phyloP scores from a whole-genome alignment of 805 yeast genomes.

The Candida nemodendra region DNA sequence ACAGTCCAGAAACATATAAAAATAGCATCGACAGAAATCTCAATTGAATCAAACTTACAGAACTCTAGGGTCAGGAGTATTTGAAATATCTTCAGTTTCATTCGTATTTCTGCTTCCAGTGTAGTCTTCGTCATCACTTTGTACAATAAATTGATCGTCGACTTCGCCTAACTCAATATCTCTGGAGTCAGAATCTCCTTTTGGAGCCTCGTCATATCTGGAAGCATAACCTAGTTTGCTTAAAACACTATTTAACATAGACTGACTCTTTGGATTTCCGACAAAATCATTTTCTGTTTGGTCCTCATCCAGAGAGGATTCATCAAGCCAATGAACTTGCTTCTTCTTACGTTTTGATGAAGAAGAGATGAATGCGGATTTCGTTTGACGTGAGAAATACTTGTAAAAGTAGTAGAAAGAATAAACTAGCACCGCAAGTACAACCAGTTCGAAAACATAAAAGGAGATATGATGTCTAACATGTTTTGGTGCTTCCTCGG shows the following conservation, averaged over 20 bases:
- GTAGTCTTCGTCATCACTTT: slow-evolving; percentile 45
- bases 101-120: slow-evolving; percentile 5
- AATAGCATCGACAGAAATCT: no score
- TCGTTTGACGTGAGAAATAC: slow-evolving; percentile 17
- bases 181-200: slow-evolving; percentile 10
- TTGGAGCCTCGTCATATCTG: slow-evolving; percentile 31
- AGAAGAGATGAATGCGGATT: slow-evolving; percentile 23
- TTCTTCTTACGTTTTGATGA: slow-evolving; percentile 30
- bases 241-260: slow-evolving; percentile 21
- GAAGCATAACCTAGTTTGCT: slow-evolving; percentile 38
- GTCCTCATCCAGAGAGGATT: slow-evolving; percentile 12
- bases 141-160: slow-evolving; percentile 45
- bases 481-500: slow-evolving; percentile 3
- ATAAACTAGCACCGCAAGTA: slow-evolving; percentile 21
- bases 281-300: slow-evolving; percentile 6
- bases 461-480: slow-evolving; percentile 12
- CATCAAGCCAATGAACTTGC: slow-evolving; percentile 36
- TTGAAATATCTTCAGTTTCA: no score
- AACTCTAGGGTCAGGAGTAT: no score
- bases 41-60: no score
- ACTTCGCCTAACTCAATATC: slow-evolving; percentile 45
- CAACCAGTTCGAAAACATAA: slow-evolving; percentile 25
- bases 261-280: slow-evolving; percentile 1
- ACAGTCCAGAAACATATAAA: no score
- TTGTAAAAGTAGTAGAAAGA: slow-evolving; percentile 26